These are phyloP conservation scores for Alternaria incomplexa DNA, from an alignment of 2,329 filamentous ascomycete genomes.

Conservation along the genomic window DNA sequence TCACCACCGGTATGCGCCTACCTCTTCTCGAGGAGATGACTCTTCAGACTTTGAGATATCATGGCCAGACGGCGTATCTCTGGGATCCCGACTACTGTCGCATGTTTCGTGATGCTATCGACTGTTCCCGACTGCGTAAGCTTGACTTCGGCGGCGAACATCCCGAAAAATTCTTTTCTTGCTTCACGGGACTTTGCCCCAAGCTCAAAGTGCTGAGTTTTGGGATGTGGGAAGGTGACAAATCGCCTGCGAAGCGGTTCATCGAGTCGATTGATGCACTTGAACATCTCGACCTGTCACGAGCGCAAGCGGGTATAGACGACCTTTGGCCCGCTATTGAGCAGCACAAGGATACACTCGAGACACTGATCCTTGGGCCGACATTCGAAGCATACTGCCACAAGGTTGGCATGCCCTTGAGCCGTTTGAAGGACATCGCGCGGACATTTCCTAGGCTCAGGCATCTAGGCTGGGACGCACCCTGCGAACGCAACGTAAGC, in stretches of 20 bases:
- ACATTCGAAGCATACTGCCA: neutral
- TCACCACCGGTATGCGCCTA: neutral
- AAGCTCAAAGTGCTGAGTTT: neutral
- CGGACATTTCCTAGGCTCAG: neutral
- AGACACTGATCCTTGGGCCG: neutral
- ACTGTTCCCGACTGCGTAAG: neutral
- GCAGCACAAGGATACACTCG: neutral
- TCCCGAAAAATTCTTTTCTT: neutral
- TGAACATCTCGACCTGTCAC: neutral
- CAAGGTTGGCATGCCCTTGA: neutral
- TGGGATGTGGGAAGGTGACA: neutral
- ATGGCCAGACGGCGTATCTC: neutral
- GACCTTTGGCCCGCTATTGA: neutral
- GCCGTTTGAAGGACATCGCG: neutral
- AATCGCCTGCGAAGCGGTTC: neutral
- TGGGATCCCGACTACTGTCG: neutral
- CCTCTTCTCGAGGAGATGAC: neutral
- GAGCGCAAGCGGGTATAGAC: neutral
- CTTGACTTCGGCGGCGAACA: neutral
- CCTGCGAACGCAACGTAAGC: neutral
- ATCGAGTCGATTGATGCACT: neutral
- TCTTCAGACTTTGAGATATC: neutral
- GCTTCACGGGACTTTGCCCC: neutral
- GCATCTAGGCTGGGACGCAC: neutral
- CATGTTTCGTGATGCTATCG: neutral